Evolutionary conservation across 352 stramenopile species (phyloP).

Genomic region (Thalassiosira mediterranea): DNA sequence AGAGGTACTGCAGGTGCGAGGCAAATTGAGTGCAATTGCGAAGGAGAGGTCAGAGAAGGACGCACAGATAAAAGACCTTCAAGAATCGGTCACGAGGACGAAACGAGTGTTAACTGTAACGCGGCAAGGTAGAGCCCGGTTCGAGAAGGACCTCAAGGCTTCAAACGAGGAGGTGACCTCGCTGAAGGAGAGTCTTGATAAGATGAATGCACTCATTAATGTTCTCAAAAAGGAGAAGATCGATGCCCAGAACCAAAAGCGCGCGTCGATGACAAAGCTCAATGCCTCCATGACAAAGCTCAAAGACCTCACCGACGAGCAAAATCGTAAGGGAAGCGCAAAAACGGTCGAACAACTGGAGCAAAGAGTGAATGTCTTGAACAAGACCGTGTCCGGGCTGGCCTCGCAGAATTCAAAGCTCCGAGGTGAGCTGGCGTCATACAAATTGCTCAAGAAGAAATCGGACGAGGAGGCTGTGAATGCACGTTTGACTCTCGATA

Average conservation of each 20-base stretch:
- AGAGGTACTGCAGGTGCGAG: constrained; percentile 19
- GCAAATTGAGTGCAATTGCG: constrained; percentile 15
- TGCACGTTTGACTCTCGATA: not conserved
- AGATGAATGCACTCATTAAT: constrained; percentile 27
- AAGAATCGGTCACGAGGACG: constrained; percentile 22
- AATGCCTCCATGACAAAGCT: constrained; percentile 27
- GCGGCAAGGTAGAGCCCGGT: constrained; percentile 41
- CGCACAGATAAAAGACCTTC: constrained; percentile 34
- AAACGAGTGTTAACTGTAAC: constrained; percentile 42
- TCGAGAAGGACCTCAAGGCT: constrained; percentile 33
- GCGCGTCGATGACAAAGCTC: constrained; percentile 28
- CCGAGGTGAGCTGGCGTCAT: constrained; percentile 29
- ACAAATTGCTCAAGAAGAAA: constrained; percentile 22
- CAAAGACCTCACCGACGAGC: constrained; percentile 25
- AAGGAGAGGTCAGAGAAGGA: constrained; percentile 33
- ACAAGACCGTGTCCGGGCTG: constrained; percentile 49
- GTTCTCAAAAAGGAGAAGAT: constrained; percentile 42
- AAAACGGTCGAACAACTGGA: constrained; percentile 31
- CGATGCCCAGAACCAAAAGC: constrained; percentile 35
- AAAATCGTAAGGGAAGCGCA: constrained; percentile 11
- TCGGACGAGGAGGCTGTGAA: constrained; percentile 7
- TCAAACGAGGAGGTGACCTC: constrained; percentile 21
- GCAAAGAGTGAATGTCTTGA: constrained; percentile 46
- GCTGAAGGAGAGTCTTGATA: constrained; percentile 40
- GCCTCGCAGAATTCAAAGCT: constrained; percentile 50